These are phyloP conservation scores for Alternaria sp. DNA, from an alignment of 2,329 filamentous ascomycete genomes.

Conservation along the genomic window DNA sequence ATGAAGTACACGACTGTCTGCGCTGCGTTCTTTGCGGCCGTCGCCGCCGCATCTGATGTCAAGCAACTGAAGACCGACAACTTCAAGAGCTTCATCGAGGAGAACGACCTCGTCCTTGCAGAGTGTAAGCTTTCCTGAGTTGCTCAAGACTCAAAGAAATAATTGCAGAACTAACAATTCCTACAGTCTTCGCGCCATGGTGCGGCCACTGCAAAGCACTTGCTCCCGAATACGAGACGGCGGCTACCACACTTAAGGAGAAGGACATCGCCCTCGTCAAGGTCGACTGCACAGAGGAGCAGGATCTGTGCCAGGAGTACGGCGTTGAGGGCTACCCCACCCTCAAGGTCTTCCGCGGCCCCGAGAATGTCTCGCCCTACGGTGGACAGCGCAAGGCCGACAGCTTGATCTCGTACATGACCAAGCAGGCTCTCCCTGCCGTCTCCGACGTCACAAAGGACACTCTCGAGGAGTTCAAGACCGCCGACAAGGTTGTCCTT, in stretches of 20 bases:
- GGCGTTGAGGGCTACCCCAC: constrained; percentile 98
- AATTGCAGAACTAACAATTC: constrained; percentile 47
- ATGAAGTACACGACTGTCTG: constrained; percentile 48
- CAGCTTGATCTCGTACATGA: constrained; percentile 85
- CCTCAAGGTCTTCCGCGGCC: constrained; percentile 96
- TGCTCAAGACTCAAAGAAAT: background rate
- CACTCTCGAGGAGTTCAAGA: constrained; percentile 94
- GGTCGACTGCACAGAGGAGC: constrained; percentile 94
- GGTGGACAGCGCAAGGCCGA: constrained; percentile 86
- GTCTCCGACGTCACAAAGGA: constrained; percentile 84
- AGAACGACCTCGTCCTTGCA: constrained; percentile 87
- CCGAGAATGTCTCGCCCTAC: constrained; percentile 82
- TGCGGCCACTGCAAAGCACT: constrained; percentile 99
- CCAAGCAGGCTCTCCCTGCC: constrained; percentile 94
- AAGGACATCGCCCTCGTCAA: constrained; percentile 86
- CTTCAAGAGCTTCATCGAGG: constrained; percentile 84
- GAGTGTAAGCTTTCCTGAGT: constrained; percentile 73
- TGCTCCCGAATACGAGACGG: constrained; percentile 88
- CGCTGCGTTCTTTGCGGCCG: constrained; percentile 59
- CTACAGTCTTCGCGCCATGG: constrained; percentile 89
- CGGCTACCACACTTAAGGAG: constrained; percentile 82
- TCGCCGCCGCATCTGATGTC: constrained; percentile 78
- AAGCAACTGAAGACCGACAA: constrained; percentile 82
- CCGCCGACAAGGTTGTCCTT: constrained; percentile 92
- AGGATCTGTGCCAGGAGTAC: constrained; percentile 85